phyloP scores from a whole-genome alignment of 352 stramenopile species.

The Aphanomyces euteiches region DNA sequence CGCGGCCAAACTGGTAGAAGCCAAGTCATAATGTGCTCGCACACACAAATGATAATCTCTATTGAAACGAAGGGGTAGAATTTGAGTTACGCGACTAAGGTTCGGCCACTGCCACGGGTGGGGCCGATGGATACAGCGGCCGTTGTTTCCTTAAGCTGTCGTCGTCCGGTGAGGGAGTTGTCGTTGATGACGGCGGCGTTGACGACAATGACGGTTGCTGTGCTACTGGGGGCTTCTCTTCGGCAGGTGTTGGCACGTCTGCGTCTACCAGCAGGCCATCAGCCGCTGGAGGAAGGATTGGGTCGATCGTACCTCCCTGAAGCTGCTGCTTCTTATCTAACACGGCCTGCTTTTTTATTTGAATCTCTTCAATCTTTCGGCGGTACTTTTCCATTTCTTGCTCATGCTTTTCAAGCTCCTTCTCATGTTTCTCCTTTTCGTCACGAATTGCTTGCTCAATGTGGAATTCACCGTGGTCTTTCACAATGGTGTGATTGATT shows the following conservation, averaged over 20 bases:
- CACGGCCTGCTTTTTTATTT: slow-evolving; percentile 49
- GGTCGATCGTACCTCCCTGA: not conserved
- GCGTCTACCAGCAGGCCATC: not conserved
- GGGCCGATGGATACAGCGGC: not conserved
- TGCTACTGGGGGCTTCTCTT: no score
- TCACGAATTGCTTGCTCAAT: slow-evolving; percentile 13
- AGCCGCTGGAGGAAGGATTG: not conserved
- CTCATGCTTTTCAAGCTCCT: slow-evolving; percentile 76
- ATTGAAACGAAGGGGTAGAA: not conserved
- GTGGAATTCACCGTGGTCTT: not conserved
- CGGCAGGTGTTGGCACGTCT: not conserved
- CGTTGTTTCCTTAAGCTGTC: slow-evolving; percentile 8
- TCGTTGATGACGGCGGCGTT: no score
- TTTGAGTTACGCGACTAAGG: not conserved
- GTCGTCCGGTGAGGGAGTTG: not conserved
- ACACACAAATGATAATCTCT: slow-evolving; percentile 2
- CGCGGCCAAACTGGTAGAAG: slow-evolving; percentile 4
- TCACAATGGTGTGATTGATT: not conserved
- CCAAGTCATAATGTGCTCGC: not conserved
- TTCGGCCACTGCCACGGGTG: not conserved
- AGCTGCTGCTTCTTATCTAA: slow-evolving; percentile 14
- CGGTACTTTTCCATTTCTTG: slow-evolving; percentile 77
- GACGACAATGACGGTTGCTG: not conserved
- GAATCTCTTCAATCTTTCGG: slow-evolving; percentile 81
- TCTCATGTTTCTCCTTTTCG: slow-evolving; percentile 12